Percentiles rank a stretch among this genome's conserved stretches.
These are phyloP conservation scores for Rhizophagus clarus DNA, from an alignment of 192 early-diverging fungal genomes.

Conservation along the genomic window DNA sequence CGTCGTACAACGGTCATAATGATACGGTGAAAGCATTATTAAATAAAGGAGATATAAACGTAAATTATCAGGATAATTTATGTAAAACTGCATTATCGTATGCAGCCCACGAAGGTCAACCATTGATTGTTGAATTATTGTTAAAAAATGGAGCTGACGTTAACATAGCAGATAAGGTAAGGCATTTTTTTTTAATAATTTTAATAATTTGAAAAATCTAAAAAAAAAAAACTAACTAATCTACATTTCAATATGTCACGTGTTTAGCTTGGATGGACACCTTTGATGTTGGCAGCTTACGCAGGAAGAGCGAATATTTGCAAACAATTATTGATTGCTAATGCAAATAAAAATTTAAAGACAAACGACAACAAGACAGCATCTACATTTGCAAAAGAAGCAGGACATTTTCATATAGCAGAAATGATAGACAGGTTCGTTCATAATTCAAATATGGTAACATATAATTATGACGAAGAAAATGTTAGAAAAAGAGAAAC, in stretches of 20 bases:
- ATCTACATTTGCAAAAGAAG: constrained; percentile 36
- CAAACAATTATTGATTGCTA: constrained; percentile 33
- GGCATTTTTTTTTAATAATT: neutral
- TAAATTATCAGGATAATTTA: constrained; percentile 42
- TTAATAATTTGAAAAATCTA: neutral
- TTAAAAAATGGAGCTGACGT: constrained; percentile 36
- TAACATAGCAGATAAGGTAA: constrained; percentile 38
- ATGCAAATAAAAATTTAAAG: constrained; percentile 37
- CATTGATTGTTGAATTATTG: constrained; percentile 35
- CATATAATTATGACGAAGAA: neutral
- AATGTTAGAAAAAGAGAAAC: neutral
- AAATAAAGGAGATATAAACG: constrained; percentile 38
- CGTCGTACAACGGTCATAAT: constrained; percentile 51
- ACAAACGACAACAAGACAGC: constrained; percentile 40
- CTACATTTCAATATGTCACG: neutral
- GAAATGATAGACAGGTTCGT: constrained; percentile 37
- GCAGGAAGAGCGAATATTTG: constrained; percentile 39
- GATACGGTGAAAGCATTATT: constrained; percentile 46
- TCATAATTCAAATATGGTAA: neutral
- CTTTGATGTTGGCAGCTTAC: constrained; percentile 45
- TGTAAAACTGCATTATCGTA: constrained; percentile 39
- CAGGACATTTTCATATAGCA: constrained; percentile 38
- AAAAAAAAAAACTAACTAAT: neutral
- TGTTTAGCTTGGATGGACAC: constrained; percentile 38
- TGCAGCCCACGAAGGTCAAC: constrained; percentile 41